Percentiles rank a stretch among this genome's conserved stretches.
These are phyloP conservation scores for Funneliformis caledonium DNA, from an alignment of 371 early-diverging fungal genomes.

Conservation along the genomic window DNA sequence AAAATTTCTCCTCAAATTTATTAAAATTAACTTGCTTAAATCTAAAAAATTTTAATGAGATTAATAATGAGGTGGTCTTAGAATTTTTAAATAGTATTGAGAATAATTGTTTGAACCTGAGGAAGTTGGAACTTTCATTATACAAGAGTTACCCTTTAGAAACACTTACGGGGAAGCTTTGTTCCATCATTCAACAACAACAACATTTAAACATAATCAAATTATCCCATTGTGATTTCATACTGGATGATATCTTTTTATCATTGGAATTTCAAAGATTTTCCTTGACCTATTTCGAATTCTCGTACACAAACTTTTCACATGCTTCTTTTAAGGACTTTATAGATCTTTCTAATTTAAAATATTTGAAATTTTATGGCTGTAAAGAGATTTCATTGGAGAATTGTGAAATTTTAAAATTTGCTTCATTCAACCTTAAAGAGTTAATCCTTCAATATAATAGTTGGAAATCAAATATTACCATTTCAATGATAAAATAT, in stretches of 20 bases:
- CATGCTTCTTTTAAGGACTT: neutral
- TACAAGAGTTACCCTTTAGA: no score
- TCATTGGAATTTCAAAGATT: neutral
- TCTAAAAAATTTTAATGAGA: no score
- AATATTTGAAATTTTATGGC: neutral
- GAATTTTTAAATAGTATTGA: no score
- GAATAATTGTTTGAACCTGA: neutral
- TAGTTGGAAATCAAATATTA: neutral
- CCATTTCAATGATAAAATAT: neutral
- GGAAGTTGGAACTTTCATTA: neutral
- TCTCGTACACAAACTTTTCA: neutral
- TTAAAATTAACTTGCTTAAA: no score
- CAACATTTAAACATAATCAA: neutral
- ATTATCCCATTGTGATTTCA: neutral
- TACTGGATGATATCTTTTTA: neutral
- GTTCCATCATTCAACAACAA: neutral
- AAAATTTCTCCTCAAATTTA: no score
- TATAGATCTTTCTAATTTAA: neutral
- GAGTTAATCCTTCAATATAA: neutral
- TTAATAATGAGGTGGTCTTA: no score
- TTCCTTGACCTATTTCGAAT: neutral
- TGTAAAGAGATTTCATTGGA: neutral
- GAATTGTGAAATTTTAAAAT: neutral
- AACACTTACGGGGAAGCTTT: neutral
- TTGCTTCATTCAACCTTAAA: neutral